Evolutionary conservation across 2,329 filamentous ascomycete genomes (phyloP).

Genomic region (Colletotrichum horii): DNA sequence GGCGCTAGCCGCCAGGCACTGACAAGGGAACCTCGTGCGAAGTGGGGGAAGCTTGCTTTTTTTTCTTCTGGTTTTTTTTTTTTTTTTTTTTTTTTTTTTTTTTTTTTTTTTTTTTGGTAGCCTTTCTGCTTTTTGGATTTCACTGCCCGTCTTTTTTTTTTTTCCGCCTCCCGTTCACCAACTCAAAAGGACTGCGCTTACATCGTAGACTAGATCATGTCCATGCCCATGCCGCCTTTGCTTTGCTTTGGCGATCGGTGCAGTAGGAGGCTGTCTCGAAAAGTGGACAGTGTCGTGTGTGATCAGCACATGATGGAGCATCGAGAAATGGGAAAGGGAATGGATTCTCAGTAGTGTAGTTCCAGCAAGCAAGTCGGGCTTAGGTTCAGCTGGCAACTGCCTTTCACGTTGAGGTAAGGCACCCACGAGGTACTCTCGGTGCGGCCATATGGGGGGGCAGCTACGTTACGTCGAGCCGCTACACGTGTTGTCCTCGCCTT

Average conservation of each 20-base stretch:
- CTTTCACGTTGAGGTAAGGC: background rate
- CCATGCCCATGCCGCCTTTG: background rate
- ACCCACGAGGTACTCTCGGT: background rate
- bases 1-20: background rate
- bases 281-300: background rate
- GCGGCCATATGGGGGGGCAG: background rate
- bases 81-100: background rate
- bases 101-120: background rate
- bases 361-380: background rate
- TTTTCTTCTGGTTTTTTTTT: too few species aligned
- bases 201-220: background rate
- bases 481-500: background rate
- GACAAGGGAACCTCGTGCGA: constrained; percentile 20
- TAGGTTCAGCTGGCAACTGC: background rate
- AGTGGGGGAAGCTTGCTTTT: background rate
- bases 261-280: background rate
- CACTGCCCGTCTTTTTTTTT: background rate
- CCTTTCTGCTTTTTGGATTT: background rate
- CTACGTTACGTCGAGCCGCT: background rate
- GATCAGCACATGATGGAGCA: background rate
- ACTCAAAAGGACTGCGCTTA: background rate
- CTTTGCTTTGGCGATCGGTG: background rate
- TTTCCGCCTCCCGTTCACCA: background rate
- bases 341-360: background rate
- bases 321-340: background rate